Percentiles rank a stretch among this genome's conserved stretches.
Evolutionary conservation across 2,329 filamentous ascomycete species (phyloP).

Genomic region (Colletotrichum magnum): DNA sequence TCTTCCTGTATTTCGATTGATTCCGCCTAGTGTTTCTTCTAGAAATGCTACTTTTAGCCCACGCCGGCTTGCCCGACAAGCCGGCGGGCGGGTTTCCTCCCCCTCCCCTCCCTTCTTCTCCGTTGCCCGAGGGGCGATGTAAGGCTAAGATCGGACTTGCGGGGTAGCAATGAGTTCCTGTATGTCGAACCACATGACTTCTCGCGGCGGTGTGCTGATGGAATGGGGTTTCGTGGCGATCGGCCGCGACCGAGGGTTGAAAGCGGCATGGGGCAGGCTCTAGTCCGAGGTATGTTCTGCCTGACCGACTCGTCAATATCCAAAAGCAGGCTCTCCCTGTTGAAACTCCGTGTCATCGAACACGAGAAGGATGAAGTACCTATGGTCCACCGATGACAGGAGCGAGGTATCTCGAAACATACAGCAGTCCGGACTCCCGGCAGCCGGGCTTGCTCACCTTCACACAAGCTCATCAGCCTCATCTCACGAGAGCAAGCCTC

Average conservation of each 20-base stretch:
- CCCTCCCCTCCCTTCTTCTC: not conserved
- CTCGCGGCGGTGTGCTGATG: not conserved
- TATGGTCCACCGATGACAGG: not conserved
- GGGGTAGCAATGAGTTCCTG: not conserved
- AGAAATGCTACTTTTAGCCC: conserved; percentile 18
- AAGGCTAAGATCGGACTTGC: not conserved
- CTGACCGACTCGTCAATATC: too few relatives aligned
- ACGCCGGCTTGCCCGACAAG: conserved; percentile 4
- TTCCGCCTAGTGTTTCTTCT: conserved; percentile 21
- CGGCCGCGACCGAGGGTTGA: not conserved
- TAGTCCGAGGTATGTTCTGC: too few relatives aligned
- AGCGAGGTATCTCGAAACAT: too few relatives aligned
- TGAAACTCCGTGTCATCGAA: conserved; percentile 4
- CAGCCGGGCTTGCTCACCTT: too few relatives aligned
- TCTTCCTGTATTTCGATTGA: conserved; percentile 19
- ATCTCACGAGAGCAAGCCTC: too few relatives aligned
- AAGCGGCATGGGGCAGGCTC: not conserved
- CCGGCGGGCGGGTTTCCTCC: not conserved
- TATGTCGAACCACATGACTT: not conserved
- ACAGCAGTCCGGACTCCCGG: too few relatives aligned
- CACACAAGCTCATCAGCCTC: too few relatives aligned
- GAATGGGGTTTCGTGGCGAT: not conserved
- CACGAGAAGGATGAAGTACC: conserved; percentile 9
- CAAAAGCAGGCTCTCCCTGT: conserved; percentile 1
- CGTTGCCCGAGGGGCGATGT: not conserved